Evolutionary conservation across 1,284 basidiomycete genomes (phyloP).

Genomic region (Trametes pubescens): DNA sequence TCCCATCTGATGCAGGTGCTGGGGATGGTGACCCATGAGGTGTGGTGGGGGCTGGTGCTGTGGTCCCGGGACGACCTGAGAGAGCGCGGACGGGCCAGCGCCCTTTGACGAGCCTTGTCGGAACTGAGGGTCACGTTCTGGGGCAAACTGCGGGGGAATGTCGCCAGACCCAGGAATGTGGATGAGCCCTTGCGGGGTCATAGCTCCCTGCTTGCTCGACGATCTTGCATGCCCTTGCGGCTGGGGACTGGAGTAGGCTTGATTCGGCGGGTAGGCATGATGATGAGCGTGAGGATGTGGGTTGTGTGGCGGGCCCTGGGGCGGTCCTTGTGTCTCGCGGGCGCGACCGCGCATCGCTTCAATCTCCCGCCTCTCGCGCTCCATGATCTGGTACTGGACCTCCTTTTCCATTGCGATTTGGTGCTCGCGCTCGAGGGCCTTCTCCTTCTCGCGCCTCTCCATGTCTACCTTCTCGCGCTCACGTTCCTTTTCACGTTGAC

Average conservation of each 20-base stretch:
- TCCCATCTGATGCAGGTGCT: constrained; percentile 27
- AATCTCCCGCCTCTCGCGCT: constrained; percentile 25
- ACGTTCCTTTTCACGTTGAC: constrained; percentile 30
- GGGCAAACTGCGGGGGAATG: constrained; percentile 25
- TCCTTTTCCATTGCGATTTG: constrained; percentile 33
- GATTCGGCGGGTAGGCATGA: constrained; percentile 20
- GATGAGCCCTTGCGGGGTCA: constrained; percentile 9
- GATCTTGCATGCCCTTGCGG: constrained; percentile 19
- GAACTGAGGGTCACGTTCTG: constrained; percentile 32
- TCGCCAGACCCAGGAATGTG: constrained; percentile 23
- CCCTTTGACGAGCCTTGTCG: constrained; percentile 32
- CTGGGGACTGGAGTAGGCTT: constrained; percentile 18
- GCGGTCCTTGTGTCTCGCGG: constrained; percentile 22
- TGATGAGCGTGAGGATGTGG: constrained; percentile 36
- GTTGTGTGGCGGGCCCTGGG: constrained; percentile 33
- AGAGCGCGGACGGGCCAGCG: constrained; percentile 15
- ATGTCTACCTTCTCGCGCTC: constrained; percentile 30
- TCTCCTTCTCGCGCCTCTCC: constrained; percentile 27
- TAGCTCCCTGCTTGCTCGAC: constrained; percentile 20
- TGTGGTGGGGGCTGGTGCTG: constrained; percentile 26
- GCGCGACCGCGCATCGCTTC: constrained; percentile 28
- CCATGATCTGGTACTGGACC: constrained; percentile 31
- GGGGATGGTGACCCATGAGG: constrained; percentile 27
- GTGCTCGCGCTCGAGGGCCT: constrained; percentile 24
- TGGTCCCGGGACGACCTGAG: constrained; percentile 26